Conservation (phyloP, 1,139 yeast genomes). For the Groenewaldozyma auringiensis region DNA sequence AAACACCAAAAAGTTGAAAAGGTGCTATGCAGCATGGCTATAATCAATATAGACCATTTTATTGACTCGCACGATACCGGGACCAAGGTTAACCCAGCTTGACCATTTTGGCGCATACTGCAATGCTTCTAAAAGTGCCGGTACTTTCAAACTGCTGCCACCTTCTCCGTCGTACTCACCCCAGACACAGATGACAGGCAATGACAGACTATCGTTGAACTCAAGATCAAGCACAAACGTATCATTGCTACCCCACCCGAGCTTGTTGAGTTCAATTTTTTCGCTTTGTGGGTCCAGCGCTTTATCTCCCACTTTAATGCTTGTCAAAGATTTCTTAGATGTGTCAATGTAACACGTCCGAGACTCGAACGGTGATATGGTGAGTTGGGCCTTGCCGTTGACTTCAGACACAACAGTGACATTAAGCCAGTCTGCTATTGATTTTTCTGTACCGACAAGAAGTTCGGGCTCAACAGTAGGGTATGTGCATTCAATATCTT, state of each 20-base stretch:
- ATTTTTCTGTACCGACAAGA: not conserved
- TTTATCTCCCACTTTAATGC: constrained; percentile 10
- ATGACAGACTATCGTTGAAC: constrained; percentile 36
- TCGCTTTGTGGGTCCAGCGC: constrained; percentile 8
- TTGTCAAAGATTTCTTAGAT: not conserved
- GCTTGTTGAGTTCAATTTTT: constrained; percentile 53
- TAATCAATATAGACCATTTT: constrained; percentile 11
- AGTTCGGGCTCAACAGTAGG: not conserved
- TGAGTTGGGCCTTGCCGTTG: constrained; percentile 5
- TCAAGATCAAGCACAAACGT: constrained; percentile 57
- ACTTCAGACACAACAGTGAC: not conserved
- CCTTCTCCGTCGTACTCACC: constrained; percentile 49
- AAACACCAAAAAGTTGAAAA: constrained; percentile 24
- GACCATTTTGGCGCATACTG: constrained; percentile 58
- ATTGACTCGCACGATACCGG: constrained; percentile 56
- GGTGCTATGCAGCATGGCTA: constrained; percentile 34
- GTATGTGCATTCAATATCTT: constrained; percentile 33
- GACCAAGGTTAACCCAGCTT: constrained; percentile 55
- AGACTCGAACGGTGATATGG: constrained; percentile 2
- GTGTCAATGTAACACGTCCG: constrained; percentile 4
- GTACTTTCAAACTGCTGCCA: constrained; percentile 37
- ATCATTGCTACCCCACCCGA: constrained; percentile 52
- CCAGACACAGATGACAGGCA: constrained; percentile 63
- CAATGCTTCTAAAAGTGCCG: constrained; percentile 62
- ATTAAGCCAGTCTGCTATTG: constrained; percentile 4